Evolutionary conservation across 1,139 yeast species (phyloP), one percentile per base, ranked within the genome.

Genomic region (Candida tropicalis): DNA sequence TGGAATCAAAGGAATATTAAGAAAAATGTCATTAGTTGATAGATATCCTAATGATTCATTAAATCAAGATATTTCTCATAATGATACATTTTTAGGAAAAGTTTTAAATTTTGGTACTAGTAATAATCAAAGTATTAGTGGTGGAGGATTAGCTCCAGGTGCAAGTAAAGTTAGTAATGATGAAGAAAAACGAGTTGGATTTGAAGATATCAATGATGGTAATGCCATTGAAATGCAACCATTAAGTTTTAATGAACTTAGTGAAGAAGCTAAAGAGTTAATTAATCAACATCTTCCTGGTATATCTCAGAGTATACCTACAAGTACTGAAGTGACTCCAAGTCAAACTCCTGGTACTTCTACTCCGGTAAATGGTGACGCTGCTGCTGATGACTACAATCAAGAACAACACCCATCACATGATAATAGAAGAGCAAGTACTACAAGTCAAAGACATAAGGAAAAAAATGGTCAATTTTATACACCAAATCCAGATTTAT

Each of bases 401-500:
- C 41, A 33, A 12, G 6, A 29, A 18, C 38, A n/a, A n/a, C n/a
- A n/a, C n/a, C n/a, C n/a, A n/a, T n/a, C n/a, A n/a, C n/a, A 33
- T 28, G 47, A 31, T 32, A 38, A 27, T 12, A n/a, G n/a, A 42
- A 17, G 43, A 29, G 27, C 17, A 13, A 12, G 23, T 6, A 20
- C 27, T 4, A 12, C 29, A n/a, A 27, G 8, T 12, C 5, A 32
- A 23, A 25, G 39, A 32, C n/a, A 31, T 33, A 28, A 42, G 15
- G 41, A 44, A n/a, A 16, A 39, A n/a, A 40, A 50, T 7, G 40
- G 49, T 13, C 55, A 50, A 11, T 65, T 72, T 45, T 68, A 65
- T 45, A 73, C 77, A 2, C 79, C 80, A 3, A 76, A 77, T 46
- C 81, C 81, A 2, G 79, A 73, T 36, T 48, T 62, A 28, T 68